phyloP scores from a whole-genome alignment of 192 early-diverging fungal genomes.

The Coemansia sp. region DNA sequence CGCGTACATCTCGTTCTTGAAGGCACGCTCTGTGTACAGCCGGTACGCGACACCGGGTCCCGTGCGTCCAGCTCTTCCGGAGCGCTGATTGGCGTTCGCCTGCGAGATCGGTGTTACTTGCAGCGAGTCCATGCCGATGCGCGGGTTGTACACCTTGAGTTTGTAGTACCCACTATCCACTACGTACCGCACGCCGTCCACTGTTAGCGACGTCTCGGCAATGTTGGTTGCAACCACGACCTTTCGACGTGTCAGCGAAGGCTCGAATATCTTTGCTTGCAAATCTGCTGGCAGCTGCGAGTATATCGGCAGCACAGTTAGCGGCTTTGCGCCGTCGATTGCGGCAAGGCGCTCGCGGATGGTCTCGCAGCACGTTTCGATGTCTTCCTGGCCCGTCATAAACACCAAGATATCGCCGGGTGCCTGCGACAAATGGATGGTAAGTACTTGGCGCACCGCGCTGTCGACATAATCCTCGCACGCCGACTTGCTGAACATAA shows the following conservation, averaged over 20 bases:
- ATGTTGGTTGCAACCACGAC: constrained; percentile 98
- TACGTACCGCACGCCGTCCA: constrained; percentile 96
- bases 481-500: constrained; percentile 91
- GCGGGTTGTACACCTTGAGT: constrained; percentile 95
- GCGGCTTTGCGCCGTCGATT: constrained; percentile 59
- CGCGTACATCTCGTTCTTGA: constrained; percentile 90
- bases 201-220: constrained; percentile 97
- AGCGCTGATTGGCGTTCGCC: constrained; percentile 91
- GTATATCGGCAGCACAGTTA: constrained; percentile 93
- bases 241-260: constrained; percentile 79
- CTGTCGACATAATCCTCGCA: constrained; percentile 95
- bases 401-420: constrained; percentile 94
- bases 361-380: constrained; percentile 79
- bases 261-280: constrained; percentile 96
- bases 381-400: constrained; percentile 98
- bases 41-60: constrained; percentile 94
- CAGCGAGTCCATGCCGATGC: constrained; percentile 96
- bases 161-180: constrained; percentile 96
- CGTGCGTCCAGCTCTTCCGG: constrained; percentile 96
- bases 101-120: constrained; percentile 92
- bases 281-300: constrained; percentile 91
- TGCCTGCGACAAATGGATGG: constrained; percentile 92
- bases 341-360: constrained; percentile 70
- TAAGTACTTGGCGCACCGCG: constrained; percentile 89
- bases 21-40: constrained; percentile 92